Conservation (phyloP, 164 flowering plant species). For the Protea cynaroides region DNA sequence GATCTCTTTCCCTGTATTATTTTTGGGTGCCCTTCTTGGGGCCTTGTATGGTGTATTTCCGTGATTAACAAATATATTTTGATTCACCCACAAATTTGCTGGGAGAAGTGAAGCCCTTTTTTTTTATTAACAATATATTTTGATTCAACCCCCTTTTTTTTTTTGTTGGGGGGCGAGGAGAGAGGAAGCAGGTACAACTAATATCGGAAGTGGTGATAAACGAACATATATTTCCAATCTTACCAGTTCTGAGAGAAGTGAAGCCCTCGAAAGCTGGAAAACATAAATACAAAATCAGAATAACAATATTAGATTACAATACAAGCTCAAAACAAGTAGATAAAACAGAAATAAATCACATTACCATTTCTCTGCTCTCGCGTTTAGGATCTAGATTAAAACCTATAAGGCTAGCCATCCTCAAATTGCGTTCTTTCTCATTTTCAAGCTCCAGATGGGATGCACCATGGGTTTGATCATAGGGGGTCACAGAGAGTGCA, state of each 20-base stretch:
- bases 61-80: too few relatives aligned
- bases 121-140: too few relatives aligned
- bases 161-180: background rate
- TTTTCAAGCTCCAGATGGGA: too few relatives aligned
- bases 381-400: slow-evolving; percentile 71
- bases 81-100: too few relatives aligned
- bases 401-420: slow-evolving; percentile 72
- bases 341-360: background rate
- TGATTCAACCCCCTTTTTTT: slow-evolving; percentile 53
- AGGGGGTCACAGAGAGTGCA: slow-evolving; percentile 75
- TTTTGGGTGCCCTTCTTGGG: too few relatives aligned
- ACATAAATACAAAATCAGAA: slow-evolving; percentile 2
- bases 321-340: background rate
- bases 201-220: too few relatives aligned
- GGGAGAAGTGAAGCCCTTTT: too few relatives aligned
- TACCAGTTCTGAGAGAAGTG: slow-evolving; percentile 86
- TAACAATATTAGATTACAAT: background rate
- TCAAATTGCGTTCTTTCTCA: too few relatives aligned
- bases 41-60: too few relatives aligned
- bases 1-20: too few relatives aligned
- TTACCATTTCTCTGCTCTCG: slow-evolving; percentile 83
- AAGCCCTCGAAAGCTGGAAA: slow-evolving; percentile 70
- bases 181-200: background rate
- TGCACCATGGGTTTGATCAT: slow-evolving; percentile 31
- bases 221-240: slow-evolving; percentile 10